Percentiles rank a stretch among this genome's conserved stretches.
phyloP scores from a whole-genome alignment of 2,329 filamentous ascomycete species.

The Didymella keratinophila region DNA sequence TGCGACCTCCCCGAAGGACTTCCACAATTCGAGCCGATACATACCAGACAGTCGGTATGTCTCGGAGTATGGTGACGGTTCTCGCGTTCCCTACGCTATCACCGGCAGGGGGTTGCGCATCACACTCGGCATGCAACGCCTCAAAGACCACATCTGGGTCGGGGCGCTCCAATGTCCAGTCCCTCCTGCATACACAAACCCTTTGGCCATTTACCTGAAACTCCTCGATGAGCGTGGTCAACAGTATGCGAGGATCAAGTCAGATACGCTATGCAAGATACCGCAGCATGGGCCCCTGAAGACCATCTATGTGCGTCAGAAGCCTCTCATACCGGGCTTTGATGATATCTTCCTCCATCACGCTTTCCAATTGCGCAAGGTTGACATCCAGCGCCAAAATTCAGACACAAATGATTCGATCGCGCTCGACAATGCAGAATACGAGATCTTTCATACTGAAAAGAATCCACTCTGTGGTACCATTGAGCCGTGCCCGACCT shows the following conservation, averaged over 20 bases:
- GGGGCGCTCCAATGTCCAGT: background rate
- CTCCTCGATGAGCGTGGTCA: background rate
- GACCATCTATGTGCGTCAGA: background rate
- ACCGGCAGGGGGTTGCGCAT: background rate
- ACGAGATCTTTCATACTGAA: background rate
- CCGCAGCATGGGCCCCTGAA: background rate
- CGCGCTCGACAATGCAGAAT: background rate
- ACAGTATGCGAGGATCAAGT: background rate
- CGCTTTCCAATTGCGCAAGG: background rate
- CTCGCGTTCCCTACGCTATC: background rate
- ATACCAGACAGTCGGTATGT: background rate
- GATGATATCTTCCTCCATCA: background rate
- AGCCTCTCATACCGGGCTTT: background rate
- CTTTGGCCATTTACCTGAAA: background rate
- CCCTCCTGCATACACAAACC: background rate
- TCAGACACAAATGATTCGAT: background rate
- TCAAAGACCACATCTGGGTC: background rate
- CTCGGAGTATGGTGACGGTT: background rate
- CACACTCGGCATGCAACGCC: background rate
- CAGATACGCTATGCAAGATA: background rate
- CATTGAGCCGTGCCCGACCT: background rate
- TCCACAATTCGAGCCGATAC: background rate
- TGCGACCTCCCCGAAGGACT: background rate
- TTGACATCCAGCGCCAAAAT: background rate
- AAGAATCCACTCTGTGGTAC: background rate